Evolutionary conservation across 1,284 basidiomycete genomes (phyloP).

Genomic region (Ceratobasidium sp.): DNA sequence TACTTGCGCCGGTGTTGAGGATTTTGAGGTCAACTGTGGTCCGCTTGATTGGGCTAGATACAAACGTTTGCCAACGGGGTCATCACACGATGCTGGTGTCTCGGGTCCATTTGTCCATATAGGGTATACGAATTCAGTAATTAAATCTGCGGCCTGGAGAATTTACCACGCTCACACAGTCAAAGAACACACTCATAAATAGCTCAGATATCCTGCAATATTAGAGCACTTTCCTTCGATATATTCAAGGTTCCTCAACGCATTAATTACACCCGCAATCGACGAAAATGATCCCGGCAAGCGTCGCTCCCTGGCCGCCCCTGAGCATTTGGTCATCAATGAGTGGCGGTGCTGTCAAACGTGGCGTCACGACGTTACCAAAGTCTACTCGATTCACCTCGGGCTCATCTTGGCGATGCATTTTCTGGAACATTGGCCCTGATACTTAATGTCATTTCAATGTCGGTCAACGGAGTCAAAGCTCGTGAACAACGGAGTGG

Average conservation of each 20-base stretch:
- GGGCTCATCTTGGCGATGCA: background rate
- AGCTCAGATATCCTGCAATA: background rate
- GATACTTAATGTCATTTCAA: background rate
- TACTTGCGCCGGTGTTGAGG: slow-evolving; percentile 46
- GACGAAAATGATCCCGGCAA: slow-evolving; percentile 29
- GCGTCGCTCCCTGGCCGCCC: slow-evolving; percentile 13
- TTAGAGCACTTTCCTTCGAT: background rate
- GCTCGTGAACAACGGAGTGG: no score
- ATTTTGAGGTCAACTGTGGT: slow-evolving; percentile 43
- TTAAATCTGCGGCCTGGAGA: background rate
- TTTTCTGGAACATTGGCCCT: background rate
- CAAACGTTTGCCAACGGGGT: slow-evolving; percentile 40
- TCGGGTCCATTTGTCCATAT: slow-evolving; percentile 30
- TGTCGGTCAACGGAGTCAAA: no score
- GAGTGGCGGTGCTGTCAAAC: background rate
- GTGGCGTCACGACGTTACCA: slow-evolving; percentile 6
- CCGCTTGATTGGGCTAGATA: slow-evolving; percentile 45
- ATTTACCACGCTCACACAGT: background rate
- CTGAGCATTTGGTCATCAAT: slow-evolving; percentile 14
- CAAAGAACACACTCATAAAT: background rate
- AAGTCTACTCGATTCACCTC: background rate
- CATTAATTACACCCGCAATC: slow-evolving; percentile 39
- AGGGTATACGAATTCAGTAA: background rate
- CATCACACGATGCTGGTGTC: slow-evolving; percentile 37
- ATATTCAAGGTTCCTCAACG: background rate